Evolutionary conservation across 2,329 filamentous ascomycete genomes (phyloP), one percentile per base, ranked within the genome.

Genomic region (Trichophyton benhamiae): DNA sequence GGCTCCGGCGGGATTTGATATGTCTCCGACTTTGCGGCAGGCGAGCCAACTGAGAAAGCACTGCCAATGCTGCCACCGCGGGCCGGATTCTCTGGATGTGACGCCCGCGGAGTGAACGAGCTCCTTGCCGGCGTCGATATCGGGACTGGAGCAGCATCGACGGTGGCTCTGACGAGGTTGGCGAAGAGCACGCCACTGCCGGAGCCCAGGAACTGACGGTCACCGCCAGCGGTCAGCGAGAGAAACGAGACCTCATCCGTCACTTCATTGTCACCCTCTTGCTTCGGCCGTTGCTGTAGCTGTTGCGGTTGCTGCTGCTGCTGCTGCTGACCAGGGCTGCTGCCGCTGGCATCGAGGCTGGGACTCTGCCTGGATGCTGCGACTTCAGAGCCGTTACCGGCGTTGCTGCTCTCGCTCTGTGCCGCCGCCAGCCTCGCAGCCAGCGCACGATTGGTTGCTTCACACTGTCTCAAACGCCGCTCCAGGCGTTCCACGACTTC

Each of bases 161-260:
- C 60, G 55, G 66, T 66, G 1, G 71, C 67, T 36, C 72, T 72
- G 3, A 77, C 68, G 0, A 78, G 64, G 62, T 74, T 75, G 1
- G 77, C 77, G 33, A 78, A 75, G 0, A 77, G 66, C 5, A 78
- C 13, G 69, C 63, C 63, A 41, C 63, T 64, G 36, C 60, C 60
- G 4, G 60, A 76, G 3, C 76, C 77, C 17, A 78, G 66, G 58
- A 75, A 78, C 17, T 76, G 72, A 9, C 72, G 70, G 3, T 76
- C 75, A 0, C 76, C 76, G 6, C 75, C 76, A 3, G 75, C 76
- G 41, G 70, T 75, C 15, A 74, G 68, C 5, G 75, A 76, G n/a
- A 78, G 67, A 60, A 74, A 74, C 0, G 75, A 74, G n/a, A 78
- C 74, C 61, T 78, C 73, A 30, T 73, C 73, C 0, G 74, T 71